Base-by-base conservation (phyloP, 371 early-diverging fungal species). In the Mortierella sp. region DNA sequence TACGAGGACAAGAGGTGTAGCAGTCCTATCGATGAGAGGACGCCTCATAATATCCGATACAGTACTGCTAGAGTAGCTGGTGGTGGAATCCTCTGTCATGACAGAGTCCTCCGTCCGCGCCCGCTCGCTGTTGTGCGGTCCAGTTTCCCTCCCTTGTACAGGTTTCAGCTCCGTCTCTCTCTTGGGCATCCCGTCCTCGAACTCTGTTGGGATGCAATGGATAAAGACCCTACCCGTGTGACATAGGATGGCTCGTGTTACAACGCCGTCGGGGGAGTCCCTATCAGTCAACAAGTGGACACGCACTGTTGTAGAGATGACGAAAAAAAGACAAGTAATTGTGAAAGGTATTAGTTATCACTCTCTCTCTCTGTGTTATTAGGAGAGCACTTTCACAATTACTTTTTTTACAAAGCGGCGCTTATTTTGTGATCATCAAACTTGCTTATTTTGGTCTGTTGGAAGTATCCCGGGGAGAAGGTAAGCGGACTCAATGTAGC, bases 181-280 rank as follows among this genome's bases (percentile, higher is more conserved):
- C 26, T 57, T 45, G 10, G 76, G 57, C 42, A 73, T 73, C 44
- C 26, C 50, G 8, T 14, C 28, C 31, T 76, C 74, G 28, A 57
- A 10, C 44, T 26, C 38, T 11, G 77, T 58, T 3, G 80, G 76
- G 2, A 81, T 79, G 21, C 86, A 85, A 47, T 85, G 86, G 3
- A 85, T 52, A 77, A 75, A 81, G 54, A 85, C 70, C 45, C 79
- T 82, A 2, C 80, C 80, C 11, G 58, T 21, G 50, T 81, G 86
- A 34, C 77, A 78, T 44, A 77, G 68, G 19, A 85, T 70, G 3
- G 77, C 81, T 68, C 57, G 73, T 16, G 76, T 55, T 8, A 72
- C 78, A 38, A 82, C 38, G 26, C 52, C 55, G 19, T 57, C 31
- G 0, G 63, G 19, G 19, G 78, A 60, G 5, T 28, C 65, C 14